Percentiles rank a stretch among this genome's conserved stretches.
Evolutionary conservation across 805 yeast genomes (phyloP).

Genomic region (Sugiyamaella americana): DNA sequence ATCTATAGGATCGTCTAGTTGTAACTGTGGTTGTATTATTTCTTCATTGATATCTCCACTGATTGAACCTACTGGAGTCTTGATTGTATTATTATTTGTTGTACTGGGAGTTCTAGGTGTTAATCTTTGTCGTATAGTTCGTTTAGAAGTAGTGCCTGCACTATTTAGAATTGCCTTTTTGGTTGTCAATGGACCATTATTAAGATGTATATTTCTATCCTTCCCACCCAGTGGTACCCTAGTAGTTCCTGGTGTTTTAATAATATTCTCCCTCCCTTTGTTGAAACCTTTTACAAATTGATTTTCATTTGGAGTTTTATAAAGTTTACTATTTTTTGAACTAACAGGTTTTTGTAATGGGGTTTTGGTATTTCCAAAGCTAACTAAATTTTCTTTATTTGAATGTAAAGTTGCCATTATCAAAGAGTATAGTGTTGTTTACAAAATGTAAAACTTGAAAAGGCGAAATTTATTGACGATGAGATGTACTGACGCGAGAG

Average conservation of each 20-base stretch:
- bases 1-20: slow-evolving; percentile 3
- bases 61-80: background rate
- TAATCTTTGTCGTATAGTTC: background rate
- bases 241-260: slow-evolving; percentile 14
- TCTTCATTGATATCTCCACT: background rate
- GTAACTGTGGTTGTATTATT: background rate
- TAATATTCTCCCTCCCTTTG: background rate
- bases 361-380: slow-evolving; percentile 15
- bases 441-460: too few species aligned
- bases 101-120: background rate
- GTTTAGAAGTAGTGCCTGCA: background rate
- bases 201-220: slow-evolving; percentile 16
- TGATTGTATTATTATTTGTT: background rate
- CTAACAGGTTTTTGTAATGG: slow-evolving; percentile 7
- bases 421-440: too few species aligned
- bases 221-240: slow-evolving; percentile 24
- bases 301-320: background rate
- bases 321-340: background rate
- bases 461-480: too few species aligned
- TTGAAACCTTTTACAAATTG: background rate
- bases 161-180: background rate
- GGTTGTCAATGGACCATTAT: background rate
- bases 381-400: slow-evolving; percentile 19
- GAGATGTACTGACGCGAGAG: too few species aligned
- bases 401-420: slow-evolving; percentile 12